Percentiles rank a stretch among this genome's conserved stretches.
These are phyloP conservation scores for Lophiotrema nucula DNA, from an alignment of 495 filamentous ascomycete genomes.

Conservation along the genomic window DNA sequence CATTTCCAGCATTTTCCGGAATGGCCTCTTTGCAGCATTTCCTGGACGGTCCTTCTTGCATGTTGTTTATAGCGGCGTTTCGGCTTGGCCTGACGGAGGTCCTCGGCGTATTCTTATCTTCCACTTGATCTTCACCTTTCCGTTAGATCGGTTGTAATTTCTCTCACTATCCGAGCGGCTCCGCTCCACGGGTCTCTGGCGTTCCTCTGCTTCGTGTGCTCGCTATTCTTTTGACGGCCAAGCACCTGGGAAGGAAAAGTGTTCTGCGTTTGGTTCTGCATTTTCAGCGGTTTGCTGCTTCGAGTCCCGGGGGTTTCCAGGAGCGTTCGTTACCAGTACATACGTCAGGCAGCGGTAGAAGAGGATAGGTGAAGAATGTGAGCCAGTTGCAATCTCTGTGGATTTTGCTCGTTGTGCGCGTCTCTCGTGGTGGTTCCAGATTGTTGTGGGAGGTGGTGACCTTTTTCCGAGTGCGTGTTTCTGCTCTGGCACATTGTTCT, in stretches of 20 bases:
- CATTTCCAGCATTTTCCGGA: constrained; percentile 20
- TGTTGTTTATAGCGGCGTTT: constrained; percentile 22
- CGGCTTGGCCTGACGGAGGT: constrained; percentile 3
- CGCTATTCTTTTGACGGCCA: neutral
- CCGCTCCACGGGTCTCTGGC: constrained; percentile 9
- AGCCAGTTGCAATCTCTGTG: no score
- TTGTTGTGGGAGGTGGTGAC: no score
- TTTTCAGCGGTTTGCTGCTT: constrained; percentile 8
- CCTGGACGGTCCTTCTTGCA: constrained; percentile 25
- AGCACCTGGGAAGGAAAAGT: constrained; percentile 21
- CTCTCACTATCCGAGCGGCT: constrained; percentile 11
- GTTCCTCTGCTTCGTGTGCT: neutral
- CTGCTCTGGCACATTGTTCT: no score
- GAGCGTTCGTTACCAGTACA: constrained; percentile 10
- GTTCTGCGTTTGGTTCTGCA: constrained; percentile 2
- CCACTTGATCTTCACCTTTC: constrained; percentile 9
- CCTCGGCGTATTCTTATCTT: constrained; percentile 10
- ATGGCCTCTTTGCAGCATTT: constrained; percentile 25
- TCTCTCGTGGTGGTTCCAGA: neutral
- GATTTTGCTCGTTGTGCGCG: neutral
- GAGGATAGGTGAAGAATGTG: constrained; percentile 7
- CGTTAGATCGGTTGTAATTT: constrained; percentile 22
- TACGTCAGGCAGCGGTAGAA: constrained; percentile 12
- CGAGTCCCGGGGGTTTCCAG: constrained; percentile 1
- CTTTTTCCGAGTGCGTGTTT: neutral